Conservation (phyloP, 208 protist species). For the Crithidia sp. region DNA sequence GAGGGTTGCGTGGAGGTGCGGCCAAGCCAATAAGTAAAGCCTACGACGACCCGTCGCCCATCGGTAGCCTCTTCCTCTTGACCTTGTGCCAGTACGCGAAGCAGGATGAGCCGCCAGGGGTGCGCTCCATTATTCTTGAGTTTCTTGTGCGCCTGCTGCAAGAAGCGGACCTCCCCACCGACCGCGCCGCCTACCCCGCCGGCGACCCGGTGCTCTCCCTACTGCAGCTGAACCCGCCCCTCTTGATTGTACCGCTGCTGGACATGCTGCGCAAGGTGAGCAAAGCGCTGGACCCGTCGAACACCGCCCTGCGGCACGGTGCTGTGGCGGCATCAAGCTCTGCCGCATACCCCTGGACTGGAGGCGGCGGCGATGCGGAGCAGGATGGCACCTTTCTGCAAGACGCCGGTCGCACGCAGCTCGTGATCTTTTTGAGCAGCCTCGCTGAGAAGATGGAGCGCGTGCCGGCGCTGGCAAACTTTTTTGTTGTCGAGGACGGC, state of each 20-base stretch:
- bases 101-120: slow-evolving; percentile 63
- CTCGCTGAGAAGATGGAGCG: slow-evolving; percentile 71
- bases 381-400: slow-evolving; percentile 24
- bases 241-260: slow-evolving; percentile 60
- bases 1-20: background rate
- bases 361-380: background rate
- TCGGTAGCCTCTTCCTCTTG: slow-evolving; percentile 67
- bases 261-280: slow-evolving; percentile 69
- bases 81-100: slow-evolving; percentile 80
- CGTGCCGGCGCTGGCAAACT: slow-evolving; percentile 67
- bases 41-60: slow-evolving; percentile 30
- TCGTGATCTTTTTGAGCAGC: slow-evolving; percentile 58
- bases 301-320: background rate
- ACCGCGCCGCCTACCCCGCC: slow-evolving; percentile 26
- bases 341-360: slow-evolving; percentile 3
- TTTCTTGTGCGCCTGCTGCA: slow-evolving; percentile 60
- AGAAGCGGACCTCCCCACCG: slow-evolving; percentile 60
- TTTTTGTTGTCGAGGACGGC: slow-evolving; percentile 40
- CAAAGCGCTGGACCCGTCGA: slow-evolving; percentile 37
- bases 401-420: slow-evolving; percentile 42
- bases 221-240: slow-evolving; percentile 56
- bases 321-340: slow-evolving; percentile 2
- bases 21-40: background rate
- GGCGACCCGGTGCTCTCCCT: slow-evolving; percentile 53
- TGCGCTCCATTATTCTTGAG: slow-evolving; percentile 55